Percentiles rank a stretch among this genome's conserved stretches.
Conservation (phyloP, 2,329 filamentous ascomycete genomes). For the Claviceps sp. region DNA sequence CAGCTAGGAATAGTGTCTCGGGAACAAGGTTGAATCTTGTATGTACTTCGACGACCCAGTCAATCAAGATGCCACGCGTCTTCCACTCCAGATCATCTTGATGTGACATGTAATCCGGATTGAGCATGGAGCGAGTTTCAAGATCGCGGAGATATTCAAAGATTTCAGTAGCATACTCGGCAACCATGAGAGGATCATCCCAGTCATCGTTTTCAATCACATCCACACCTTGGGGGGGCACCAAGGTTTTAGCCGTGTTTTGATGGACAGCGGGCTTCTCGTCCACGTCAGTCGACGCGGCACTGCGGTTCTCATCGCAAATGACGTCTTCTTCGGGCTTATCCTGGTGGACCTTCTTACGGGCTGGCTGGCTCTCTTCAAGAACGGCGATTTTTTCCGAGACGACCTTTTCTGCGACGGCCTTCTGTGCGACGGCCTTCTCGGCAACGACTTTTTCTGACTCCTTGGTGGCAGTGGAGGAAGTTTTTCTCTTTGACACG, state of each 20-base stretch:
- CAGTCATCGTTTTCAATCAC: slow-evolving; percentile 67
- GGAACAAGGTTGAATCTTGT: slow-evolving; percentile 90
- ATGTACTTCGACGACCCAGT: slow-evolving; percentile 98
- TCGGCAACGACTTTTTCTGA: slow-evolving; percentile 31
- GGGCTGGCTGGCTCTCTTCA: slow-evolving; percentile 55
- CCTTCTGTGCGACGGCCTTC: too few species aligned
- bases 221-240: not conserved
- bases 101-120: slow-evolving; percentile 88
- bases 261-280: slow-evolving; percentile 14
- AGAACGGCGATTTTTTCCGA: slow-evolving; percentile 2
- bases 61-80: slow-evolving; percentile 90
- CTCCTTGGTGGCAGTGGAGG: slow-evolving; percentile 38
- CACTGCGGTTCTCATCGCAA: slow-evolving; percentile 35
- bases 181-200: slow-evolving; percentile 93
- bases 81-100: slow-evolving; percentile 97
- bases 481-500: slow-evolving; percentile 55
- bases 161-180: slow-evolving; percentile 93
- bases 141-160: slow-evolving; percentile 90
- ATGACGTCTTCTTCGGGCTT: slow-evolving; percentile 9
- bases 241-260: not conserved
- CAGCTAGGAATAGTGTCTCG: slow-evolving; percentile 88
- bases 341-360: slow-evolving; percentile 46
- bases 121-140: slow-evolving; percentile 66
- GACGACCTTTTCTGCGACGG: too few species aligned
- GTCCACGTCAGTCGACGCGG: slow-evolving; percentile 11